Percentiles rank a stretch among this genome's conserved stretches.
These are phyloP conservation scores for Tetrahymena malaccensis DNA, from an alignment of 73 alveolate genomes.

Conservation along the genomic window DNA sequence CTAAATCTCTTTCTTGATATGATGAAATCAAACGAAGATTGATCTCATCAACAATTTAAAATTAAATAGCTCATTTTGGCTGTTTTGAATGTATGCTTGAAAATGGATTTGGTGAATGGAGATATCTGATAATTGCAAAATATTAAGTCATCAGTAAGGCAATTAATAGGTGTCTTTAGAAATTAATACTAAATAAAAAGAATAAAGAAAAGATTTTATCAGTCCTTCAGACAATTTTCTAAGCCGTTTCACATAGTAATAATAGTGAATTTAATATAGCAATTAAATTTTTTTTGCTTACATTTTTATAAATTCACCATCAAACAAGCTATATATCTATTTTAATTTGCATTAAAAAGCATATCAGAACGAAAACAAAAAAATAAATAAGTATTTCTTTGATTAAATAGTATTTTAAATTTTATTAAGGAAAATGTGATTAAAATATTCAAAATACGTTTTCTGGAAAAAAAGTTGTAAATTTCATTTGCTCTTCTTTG, in stretches of 20 bases:
- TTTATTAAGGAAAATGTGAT: not conserved
- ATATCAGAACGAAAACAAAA: not conserved
- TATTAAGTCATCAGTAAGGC: not conserved
- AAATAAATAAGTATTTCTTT: not conserved
- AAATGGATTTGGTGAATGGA: not conserved
- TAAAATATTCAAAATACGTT: not conserved
- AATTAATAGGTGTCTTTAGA: not conserved
- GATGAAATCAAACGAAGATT: not conserved
- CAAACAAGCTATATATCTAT: not conserved
- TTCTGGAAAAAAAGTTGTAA: not conserved
- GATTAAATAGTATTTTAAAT: not conserved
- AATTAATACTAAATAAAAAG: no score
- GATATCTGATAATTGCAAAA: not conserved
- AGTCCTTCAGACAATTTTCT: not conserved
- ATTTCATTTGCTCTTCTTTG: not conserved
- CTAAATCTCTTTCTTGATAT: not conserved
- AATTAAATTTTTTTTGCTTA: no score
- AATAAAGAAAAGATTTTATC: not conserved
- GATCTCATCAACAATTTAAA: not conserved
- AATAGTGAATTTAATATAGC: not conserved
- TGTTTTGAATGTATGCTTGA: not conserved
- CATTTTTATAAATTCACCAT: no score
- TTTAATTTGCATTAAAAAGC: not conserved
- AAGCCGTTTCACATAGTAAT: not conserved
- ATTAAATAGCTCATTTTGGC: not conserved